These are phyloP conservation scores for Malus hybrid DNA, from an alignment of 331 rosid species.

Conservation along the genomic window DNA sequence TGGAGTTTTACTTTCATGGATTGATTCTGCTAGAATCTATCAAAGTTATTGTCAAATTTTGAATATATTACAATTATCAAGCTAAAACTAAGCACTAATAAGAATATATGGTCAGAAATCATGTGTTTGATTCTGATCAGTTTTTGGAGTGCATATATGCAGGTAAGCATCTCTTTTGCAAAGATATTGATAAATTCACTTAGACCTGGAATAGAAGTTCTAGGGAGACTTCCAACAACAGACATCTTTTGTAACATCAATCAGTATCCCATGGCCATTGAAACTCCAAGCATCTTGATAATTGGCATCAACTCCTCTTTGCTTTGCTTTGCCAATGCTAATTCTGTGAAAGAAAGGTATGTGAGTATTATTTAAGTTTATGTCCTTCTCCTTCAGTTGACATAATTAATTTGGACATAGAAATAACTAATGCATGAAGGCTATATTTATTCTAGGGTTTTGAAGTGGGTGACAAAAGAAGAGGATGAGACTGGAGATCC, in stretches of 20 bases:
- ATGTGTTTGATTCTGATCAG: not conserved
- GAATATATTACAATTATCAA: not conserved
- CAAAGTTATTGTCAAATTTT: not conserved
- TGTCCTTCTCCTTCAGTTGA: not conserved
- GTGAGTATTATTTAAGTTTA: not conserved
- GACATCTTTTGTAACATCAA: slow-evolving; percentile 52
- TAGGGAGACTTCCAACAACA: slow-evolving; percentile 73
- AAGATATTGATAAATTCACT: slow-evolving; percentile 64
- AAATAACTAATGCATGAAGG: not conserved
- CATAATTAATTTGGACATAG: not conserved
- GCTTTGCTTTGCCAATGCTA: slow-evolving; percentile 87
- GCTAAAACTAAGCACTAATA: not conserved
- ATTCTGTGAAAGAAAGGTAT: slow-evolving; percentile 69
- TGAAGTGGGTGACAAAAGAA: slow-evolving; percentile 44
- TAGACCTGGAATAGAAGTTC: slow-evolving; percentile 61
- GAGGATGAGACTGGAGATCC: slow-evolving; percentile 15
- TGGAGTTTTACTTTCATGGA: not conserved
- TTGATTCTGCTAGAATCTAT: not conserved
- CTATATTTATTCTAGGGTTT: slow-evolving; percentile 39
- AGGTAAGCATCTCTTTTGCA: slow-evolving; percentile 75
- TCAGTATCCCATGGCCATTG: slow-evolving; percentile 78
- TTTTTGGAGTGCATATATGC: slow-evolving; percentile 10
- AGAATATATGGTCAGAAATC: not conserved
- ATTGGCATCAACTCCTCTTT: slow-evolving; percentile 66
- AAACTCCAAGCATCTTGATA: slow-evolving; percentile 48